Base-by-base conservation (phyloP, 257 asterid species). In the Jacaranda mimosifolia region DNA sequence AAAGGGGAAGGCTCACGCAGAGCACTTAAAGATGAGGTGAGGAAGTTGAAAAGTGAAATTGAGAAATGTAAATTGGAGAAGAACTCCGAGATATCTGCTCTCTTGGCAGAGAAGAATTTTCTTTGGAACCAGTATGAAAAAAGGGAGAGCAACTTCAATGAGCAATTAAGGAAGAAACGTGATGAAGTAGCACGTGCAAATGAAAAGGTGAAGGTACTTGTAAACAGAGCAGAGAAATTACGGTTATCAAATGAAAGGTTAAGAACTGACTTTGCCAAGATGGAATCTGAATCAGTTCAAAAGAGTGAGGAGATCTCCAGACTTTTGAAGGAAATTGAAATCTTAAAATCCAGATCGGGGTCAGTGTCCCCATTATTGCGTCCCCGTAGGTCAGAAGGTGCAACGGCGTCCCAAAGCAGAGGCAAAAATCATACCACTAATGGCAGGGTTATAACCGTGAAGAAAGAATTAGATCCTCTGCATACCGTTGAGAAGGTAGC, bases 71-170 rank as follows among this genome's bases (percentile, higher is more conserved):
- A 75, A 14, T 59, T 70, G 49, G 91, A 91, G 69, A 90, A 89
- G 62, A 72, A 66, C 40, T 45, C 83, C 0, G 98, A 91, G 84
- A 76, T 90, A 36, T 80, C 88, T 55, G 85, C 88, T 76, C 88
- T 93, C 66, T 63, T 88, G 82, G 79, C 87, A 55, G 98, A 93
- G 87, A 93, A 91, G 77, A 82, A 74, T 3, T 95, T 93, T 64
- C 77, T 88, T 35, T 93, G 98, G 98, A 90, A 95, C 84, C 98
- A 93, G 83, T 89, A 72, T 36, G 83, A 78, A 19, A 72, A 63
- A 69, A 75, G 90, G 97, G 99, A 95, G 87, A 82, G 63, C 53
- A 79, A 86, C 73, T 82, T 81, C 58, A 81, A 68, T 17, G 74
- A 77, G 76, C 84, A 87, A 79, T 78, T 91, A 67, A 81, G 45